Base-by-base conservation (phyloP, 2,329 filamentous ascomycete genomes). In the Diplocarpon rosae region DNA sequence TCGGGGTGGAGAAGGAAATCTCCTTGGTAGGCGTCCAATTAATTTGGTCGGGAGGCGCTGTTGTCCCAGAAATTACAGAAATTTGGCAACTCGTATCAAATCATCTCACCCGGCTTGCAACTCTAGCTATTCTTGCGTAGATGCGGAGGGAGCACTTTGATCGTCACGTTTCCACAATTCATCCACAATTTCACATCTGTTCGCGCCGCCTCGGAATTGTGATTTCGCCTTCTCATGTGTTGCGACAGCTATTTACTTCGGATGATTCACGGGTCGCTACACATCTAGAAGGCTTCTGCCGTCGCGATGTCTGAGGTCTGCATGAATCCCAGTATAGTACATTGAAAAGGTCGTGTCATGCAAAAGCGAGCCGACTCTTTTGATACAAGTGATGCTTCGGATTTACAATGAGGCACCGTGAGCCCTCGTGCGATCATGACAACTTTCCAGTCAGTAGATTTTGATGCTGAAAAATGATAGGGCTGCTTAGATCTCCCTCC, bases 371-470 rank as follows among this genome's bases (percentile, higher is more conserved):
- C 17, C 24, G 31, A 24, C 31, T 35, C 17, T 15, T 15, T 27
- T 42, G 39, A 42, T 29, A 32, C 39, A 36, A 29, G 31, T 11
- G 5, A 24, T 35, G 39, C 35, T 10, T 42, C 39, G 35, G 28
- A 32, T 36, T 33, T 35, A 24, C 20, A 24, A 7, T 24, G 20
- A 24, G 20, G 20, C 20, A 7, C 20, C 20, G 20, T 24, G 39
- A 39, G 7, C 20, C 20, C 20, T 24, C 20, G 7, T 24, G 20
- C 20, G 20, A 24, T 24, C 20, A 24, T 7, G 20, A 24, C 20
- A 24, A 24, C 20, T 24, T 24, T 24, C 20, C 20, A 24, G 7
- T 24, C 20, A 3, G 20, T 7, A 24, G 20, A 24, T 4, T 7
- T 24, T 24, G 20, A 24, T 24, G 4, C 7, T 24, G 20, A 24